phyloP scores from a whole-genome alignment of 495 filamentous ascomycete species.

The Paragyromitra xinjiangensis region DNA sequence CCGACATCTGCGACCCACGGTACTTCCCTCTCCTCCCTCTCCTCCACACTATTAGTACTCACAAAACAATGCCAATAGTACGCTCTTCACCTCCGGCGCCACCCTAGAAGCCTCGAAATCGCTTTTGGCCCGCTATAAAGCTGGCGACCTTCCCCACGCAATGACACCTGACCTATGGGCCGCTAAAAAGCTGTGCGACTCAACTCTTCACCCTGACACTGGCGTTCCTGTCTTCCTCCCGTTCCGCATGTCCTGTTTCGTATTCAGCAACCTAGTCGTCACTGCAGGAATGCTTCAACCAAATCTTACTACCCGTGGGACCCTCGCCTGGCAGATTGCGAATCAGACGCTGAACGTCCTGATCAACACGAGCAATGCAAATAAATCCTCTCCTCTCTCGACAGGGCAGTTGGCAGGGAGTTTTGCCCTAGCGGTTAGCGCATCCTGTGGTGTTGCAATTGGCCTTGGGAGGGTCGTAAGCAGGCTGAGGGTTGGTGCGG shows the following conservation, averaged over 20 bases:
- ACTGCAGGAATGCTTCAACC: constrained; percentile 99
- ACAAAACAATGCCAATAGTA: constrained; percentile 31
- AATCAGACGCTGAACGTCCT: constrained; percentile 98
- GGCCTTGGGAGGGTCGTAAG: constrained; percentile 91
- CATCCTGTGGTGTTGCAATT: constrained; percentile 89
- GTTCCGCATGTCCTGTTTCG: constrained; percentile 96
- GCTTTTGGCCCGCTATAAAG: constrained; percentile 81
- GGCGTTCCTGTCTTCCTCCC: constrained; percentile 90
- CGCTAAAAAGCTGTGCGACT: constrained; percentile 96
- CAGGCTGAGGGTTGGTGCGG: constrained; percentile 68
- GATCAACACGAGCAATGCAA: constrained; percentile 95
- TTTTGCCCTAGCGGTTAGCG: constrained; percentile 89
- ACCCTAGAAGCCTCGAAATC: constrained; percentile 80
- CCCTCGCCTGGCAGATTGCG: constrained; percentile 90
- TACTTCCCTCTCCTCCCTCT: constrained; percentile 60
- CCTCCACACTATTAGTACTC: constrained; percentile 34
- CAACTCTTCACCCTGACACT: constrained; percentile 95
- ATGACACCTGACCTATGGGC: constrained; percentile 94
- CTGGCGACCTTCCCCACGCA: constrained; percentile 68
- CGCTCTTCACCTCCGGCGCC: constrained; percentile 48
- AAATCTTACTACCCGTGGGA: constrained; percentile 80
- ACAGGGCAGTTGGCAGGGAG: constrained; percentile 81
- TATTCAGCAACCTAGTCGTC: constrained; percentile 90
- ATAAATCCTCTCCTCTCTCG: constrained; percentile 90
- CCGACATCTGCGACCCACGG: constrained; percentile 93